Conservation (phyloP, 257 asterid genomes). For the Petunia secreta region DNA sequence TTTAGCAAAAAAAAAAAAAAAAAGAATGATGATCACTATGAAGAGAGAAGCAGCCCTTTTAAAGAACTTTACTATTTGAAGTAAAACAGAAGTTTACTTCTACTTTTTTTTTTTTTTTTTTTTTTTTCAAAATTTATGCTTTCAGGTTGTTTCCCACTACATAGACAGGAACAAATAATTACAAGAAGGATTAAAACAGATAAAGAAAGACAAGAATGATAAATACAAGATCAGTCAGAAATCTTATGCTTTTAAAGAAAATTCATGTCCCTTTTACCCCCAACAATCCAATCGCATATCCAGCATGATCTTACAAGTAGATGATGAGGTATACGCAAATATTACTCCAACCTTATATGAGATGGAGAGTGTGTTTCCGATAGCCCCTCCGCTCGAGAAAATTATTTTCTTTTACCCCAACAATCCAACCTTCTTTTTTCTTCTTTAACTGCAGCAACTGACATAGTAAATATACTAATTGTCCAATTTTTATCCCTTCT, state of each 20-base stretch:
- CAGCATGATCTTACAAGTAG: no score
- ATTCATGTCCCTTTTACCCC: background rate
- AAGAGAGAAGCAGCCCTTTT: no score
- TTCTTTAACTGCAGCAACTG: conserved; percentile 33
- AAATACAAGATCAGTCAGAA: conserved; percentile 44
- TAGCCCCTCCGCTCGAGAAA: no score
- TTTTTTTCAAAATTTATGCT: conserved; percentile 33
- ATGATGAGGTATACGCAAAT: no score
- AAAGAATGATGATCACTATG: no score
- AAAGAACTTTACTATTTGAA: background rate
- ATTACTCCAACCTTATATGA: no score
- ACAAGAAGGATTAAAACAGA: conserved; percentile 37
- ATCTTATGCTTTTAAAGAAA: background rate
- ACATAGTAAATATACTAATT: conserved; percentile 32
- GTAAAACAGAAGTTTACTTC: background rate
- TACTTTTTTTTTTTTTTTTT: background rate
- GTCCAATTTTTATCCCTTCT: conserved; percentile 47
- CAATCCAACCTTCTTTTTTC: conserved; percentile 33
- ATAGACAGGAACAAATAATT: conserved; percentile 55
- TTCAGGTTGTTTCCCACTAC: conserved; percentile 67
- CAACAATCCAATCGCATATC: no score
- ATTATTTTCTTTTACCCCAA: background rate
- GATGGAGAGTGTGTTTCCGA: no score
- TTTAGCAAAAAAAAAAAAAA: no score
- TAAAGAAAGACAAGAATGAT: conserved; percentile 35